Conservation (phyloP, 768 basidiomycete species). For the Roridomyces roridus region DNA sequence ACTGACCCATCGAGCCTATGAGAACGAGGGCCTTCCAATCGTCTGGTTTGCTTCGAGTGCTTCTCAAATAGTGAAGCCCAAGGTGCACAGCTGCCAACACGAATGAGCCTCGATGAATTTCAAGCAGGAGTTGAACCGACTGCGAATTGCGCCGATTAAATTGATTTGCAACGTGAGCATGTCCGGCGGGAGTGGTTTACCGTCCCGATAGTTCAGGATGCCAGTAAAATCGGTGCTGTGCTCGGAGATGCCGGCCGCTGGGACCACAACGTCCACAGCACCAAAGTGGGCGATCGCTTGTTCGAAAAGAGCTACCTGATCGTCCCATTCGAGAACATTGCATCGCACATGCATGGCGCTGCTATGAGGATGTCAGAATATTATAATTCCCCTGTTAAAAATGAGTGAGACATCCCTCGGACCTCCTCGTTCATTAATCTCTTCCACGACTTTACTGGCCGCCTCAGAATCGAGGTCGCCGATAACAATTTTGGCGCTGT, state of each 20-base stretch:
- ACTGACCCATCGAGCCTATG: conserved; percentile 61
- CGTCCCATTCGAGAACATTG: conserved; percentile 60
- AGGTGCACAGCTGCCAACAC: conserved; percentile 53
- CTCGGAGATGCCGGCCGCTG: conserved; percentile 58
- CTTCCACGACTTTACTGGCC: conserved; percentile 44
- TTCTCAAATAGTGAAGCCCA: conserved; percentile 54
- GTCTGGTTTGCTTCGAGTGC: conserved; percentile 37
- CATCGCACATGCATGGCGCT: conserved; percentile 48
- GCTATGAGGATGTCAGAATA: neutral
- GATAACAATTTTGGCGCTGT: conserved; percentile 59
- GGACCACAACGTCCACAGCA: conserved; percentile 60
- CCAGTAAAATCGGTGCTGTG: conserved; percentile 32
- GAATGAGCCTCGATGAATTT: neutral
- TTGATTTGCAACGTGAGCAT: conserved; percentile 57
- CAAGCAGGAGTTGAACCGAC: conserved; percentile 31
- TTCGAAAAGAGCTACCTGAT: conserved; percentile 59
- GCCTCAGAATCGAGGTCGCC: conserved; percentile 53
- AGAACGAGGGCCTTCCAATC: conserved; percentile 58
- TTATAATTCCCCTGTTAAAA: neutral
- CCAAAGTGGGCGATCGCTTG: conserved; percentile 51
- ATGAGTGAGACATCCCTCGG: conserved; percentile 43
- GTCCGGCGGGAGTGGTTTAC: conserved; percentile 50
- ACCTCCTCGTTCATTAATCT: conserved; percentile 48
- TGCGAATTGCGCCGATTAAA: conserved; percentile 52
- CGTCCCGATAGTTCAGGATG: conserved; percentile 38